Percentiles rank a stretch among this genome's conserved stretches.
Conservation (phyloP, 257 asterid species). For the Verbascum thapsus region DNA sequence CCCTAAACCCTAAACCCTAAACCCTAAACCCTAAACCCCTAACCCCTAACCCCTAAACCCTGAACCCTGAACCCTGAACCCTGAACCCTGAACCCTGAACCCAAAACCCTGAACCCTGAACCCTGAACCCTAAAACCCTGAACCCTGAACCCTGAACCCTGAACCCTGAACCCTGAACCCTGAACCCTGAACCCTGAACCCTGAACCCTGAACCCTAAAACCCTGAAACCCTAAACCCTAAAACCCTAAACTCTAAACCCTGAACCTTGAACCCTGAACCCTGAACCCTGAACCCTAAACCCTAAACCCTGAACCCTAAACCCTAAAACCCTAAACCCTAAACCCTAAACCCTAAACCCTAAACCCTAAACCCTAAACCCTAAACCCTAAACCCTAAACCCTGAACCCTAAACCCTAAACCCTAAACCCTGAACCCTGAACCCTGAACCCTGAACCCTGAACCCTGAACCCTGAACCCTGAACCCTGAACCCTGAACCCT, state of each 20-base stretch:
- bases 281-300: constrained; percentile 6
- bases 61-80: constrained; percentile 24
- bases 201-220: constrained; percentile 7
- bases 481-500: constrained; percentile 14
- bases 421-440: constrained; percentile 20
- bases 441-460: constrained; percentile 20
- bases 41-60: constrained; percentile 8
- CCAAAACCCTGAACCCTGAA: constrained; percentile 15
- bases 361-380: constrained; percentile 19
- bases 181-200: constrained; percentile 16
- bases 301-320: constrained; percentile 24
- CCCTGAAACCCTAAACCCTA: constrained; percentile 19
- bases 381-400: constrained; percentile 15
- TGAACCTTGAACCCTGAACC: constrained; percentile 6
- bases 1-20: constrained; percentile 17
- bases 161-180: constrained; percentile 7
- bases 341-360: constrained; percentile 20
- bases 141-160: background rate
- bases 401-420: constrained; percentile 10
- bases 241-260: constrained; percentile 12
- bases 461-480: constrained; percentile 16
- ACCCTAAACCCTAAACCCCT: constrained; percentile 14
- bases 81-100: constrained; percentile 24
- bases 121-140: background rate
- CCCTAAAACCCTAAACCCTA: constrained; percentile 20